Evolutionary conservation across 1,284 basidiomycete species (phyloP).

Genomic region (Ceratorhiza oryzae-sativae): DNA sequence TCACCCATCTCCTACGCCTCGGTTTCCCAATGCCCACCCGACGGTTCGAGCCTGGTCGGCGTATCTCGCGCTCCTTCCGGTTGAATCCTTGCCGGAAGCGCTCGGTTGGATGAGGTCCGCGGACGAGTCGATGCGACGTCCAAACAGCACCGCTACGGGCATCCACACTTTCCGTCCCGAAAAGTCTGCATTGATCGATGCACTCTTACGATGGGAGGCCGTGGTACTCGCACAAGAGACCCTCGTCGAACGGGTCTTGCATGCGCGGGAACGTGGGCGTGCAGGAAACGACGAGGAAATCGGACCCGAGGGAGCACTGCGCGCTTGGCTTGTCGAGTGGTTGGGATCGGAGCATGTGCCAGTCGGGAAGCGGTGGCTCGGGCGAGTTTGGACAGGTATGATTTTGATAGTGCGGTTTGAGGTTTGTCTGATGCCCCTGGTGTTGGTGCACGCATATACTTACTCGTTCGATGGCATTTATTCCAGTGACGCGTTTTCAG

Average conservation of each 20-base stretch:
- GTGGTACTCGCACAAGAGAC: constrained; percentile 5
- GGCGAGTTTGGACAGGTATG: background rate
- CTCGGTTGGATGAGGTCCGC: constrained; percentile 29
- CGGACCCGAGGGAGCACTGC: constrained; percentile 8
- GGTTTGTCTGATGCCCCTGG: too few relatives aligned
- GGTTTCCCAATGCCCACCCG: constrained; percentile 9
- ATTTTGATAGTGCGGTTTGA: background rate
- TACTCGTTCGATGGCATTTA: too few relatives aligned
- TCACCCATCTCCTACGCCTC: constrained; percentile 26
- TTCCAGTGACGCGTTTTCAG: too few relatives aligned
- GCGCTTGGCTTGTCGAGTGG: constrained; percentile 26
- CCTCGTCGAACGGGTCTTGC: constrained; percentile 1
- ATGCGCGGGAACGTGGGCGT: background rate
- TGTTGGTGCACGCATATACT: too few relatives aligned
- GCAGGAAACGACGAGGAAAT: background rate
- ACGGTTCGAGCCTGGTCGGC: constrained; percentile 25
- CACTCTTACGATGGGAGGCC: constrained; percentile 19
- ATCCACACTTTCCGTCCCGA: constrained; percentile 19
- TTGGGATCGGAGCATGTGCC: constrained; percentile 9
- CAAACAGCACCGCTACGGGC: background rate
- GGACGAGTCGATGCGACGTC: constrained; percentile 8
- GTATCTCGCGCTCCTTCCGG: constrained; percentile 13
- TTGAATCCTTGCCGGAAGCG: constrained; percentile 9
- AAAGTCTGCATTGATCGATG: background rate
- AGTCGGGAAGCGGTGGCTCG: constrained; percentile 13